Evolutionary conservation across 2,329 filamentous ascomycete genomes (phyloP), one percentile per base, ranked within the genome.

Genomic region (Aspergillus novofumigatus): DNA sequence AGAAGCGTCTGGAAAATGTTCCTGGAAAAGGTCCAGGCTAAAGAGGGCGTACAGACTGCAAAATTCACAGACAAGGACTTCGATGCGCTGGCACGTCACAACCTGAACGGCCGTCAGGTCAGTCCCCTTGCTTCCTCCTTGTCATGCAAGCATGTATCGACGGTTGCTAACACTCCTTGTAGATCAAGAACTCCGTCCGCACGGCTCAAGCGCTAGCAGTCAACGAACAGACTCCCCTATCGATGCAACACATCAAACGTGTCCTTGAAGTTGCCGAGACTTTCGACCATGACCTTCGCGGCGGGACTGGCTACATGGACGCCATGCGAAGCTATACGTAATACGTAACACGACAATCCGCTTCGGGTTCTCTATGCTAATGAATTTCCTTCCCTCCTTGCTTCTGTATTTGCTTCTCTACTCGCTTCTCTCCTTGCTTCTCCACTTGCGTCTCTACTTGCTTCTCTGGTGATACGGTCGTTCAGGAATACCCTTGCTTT

Each of bases 121-220:
- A 58, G 76, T 68, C 51, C 8, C 21, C 35, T 17, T 38, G 25
- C 14, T 9, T 4, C 49, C 32, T 6, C 35, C 29, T 53, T 53
- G 11, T n/a, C 21, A 5, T 26, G 25, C 21, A 48, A 35, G 11
- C 25, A 42, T 42, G 26, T 54, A 45, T 41, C 35, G 23, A 8
- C n/a, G 6, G 21, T 8, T 55, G n/a, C 48, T 52, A 56, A 55
- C 26, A 56, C 23, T 45, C 23, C n/a, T 49, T 49, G 42, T 80
- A 92, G 83, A 96, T 95, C 80, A 95, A 96, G 79, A 96, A 96
- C 70, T 87, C 88, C 10, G 87, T 96, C 51, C 85, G 89, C 55
- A 92, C 90, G 0, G 90, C 90, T 1, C 91, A 95, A 73, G 89
- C 89, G 0, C 80, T 96, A 17, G 91, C 92, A 1, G 82, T 93